Evolutionary conservation across 768 basidiomycete species (phyloP).

Genomic region (Amanita fuliginea): DNA sequence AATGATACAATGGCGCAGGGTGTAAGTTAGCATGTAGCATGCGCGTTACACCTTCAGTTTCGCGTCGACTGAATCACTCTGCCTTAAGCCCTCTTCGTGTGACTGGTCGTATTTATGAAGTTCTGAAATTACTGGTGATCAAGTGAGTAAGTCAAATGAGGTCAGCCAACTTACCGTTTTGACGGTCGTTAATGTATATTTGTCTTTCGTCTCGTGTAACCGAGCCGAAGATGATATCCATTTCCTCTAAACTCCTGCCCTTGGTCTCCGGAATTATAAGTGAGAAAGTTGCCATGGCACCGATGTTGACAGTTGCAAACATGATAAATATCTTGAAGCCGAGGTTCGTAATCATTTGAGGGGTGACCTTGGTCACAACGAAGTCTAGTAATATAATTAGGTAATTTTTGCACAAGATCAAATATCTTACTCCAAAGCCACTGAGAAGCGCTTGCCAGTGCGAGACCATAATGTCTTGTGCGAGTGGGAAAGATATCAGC

Average conservation of each 20-base stretch:
- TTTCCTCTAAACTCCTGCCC: slow-evolving; percentile 42
- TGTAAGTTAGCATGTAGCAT: not conserved
- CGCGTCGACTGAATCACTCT: not conserved
- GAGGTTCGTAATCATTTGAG: slow-evolving; percentile 44
- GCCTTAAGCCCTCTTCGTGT: not conserved
- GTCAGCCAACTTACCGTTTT: slow-evolving; percentile 19
- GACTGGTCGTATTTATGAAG: not conserved
- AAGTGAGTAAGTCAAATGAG: not conserved
- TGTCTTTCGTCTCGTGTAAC: slow-evolving; percentile 43
- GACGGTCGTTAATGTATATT: slow-evolving; percentile 36
- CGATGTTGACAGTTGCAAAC: slow-evolving; percentile 67
- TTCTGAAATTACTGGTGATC: not conserved
- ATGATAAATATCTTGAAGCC: slow-evolving; percentile 72
- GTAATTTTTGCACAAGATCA: not conserved
- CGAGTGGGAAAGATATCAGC: slow-evolving; percentile 83
- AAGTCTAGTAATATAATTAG: slow-evolving; percentile 35
- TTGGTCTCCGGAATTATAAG: slow-evolving; percentile 54
- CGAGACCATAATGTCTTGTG: slow-evolving; percentile 72
- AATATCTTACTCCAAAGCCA: slow-evolving; percentile 65
- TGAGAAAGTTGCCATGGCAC: slow-evolving; percentile 57
- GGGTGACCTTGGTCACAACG: slow-evolving; percentile 62
- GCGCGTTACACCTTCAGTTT: not conserved
- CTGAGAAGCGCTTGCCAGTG: slow-evolving; percentile 65
- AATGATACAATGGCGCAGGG: too few species aligned
- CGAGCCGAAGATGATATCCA: slow-evolving; percentile 46